Evolutionary conservation across 495 filamentous ascomycete species (phyloP), one percentile per base, ranked within the genome.

Genomic region (Delitschia confertaspora): DNA sequence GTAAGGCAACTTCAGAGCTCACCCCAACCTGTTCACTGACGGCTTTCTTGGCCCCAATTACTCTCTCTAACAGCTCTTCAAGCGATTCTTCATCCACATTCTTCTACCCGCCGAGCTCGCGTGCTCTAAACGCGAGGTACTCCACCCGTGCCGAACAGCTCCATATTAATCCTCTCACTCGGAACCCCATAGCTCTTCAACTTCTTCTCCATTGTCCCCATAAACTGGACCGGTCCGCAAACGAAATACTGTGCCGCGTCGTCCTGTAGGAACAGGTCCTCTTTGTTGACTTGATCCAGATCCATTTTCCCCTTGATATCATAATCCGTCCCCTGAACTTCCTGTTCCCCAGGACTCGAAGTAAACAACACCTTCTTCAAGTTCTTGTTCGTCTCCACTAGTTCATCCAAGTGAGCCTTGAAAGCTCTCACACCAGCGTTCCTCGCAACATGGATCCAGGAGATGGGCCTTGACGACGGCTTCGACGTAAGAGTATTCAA

Each of bases 211-310:
- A 71, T 65, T 16, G 73, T 72, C 3, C 64, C 58, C 82, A 85
- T 88, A 65, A 85, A 86, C 4, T 49, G 38, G 27, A 66, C 68
- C 0, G 82, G 81, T 1, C 81, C 83, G 42, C 83, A 88, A 46
- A 82, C 61, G 57, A 73, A 85, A 58, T 84, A 87, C 49, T 77
- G 62, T 0, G 82, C 69, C 22, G 53, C 59, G 4, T 62, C 19
- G 51, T 80, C 65, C 33, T 67, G 62, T 6, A 79, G 55, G 57
- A 72, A 76, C 23, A 85, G 59, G 18, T 73, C 65, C 20, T 69
- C 59, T 0, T 51, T 41, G 39, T 72, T 65, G 23, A 84, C 45
- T 57, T 70, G 67, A 41, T 60, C 49, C 24, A 85, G 58, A 45
- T 78, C 68, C 32, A 82, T 62, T 9, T 76, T 68, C 4, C 74